These are phyloP conservation scores for Fomes fomentarius DNA, from an alignment of 1,284 basidiomycete species.

Conservation along the genomic window DNA sequence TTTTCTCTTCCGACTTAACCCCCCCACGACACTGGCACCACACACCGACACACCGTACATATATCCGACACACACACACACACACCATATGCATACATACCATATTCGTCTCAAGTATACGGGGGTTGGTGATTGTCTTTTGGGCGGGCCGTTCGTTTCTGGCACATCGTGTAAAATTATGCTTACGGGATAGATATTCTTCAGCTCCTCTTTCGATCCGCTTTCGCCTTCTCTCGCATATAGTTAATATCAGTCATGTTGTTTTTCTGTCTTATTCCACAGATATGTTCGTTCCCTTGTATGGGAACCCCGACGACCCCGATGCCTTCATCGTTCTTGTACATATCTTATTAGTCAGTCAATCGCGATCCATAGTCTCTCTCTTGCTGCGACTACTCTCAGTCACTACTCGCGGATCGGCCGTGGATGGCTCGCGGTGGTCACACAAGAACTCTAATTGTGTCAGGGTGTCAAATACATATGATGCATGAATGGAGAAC, in stretches of 20 bases:
- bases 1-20: neutral
- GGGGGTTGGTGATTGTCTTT: constrained; percentile 1
- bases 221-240: constrained; percentile 14
- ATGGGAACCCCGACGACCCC: too few species aligned
- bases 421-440: too few species aligned
- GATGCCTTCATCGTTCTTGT: constrained; percentile 4
- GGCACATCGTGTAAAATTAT: constrained; percentile 34
- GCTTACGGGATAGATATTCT: constrained; percentile 35
- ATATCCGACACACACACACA: neutral
- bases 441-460: constrained; percentile 7
- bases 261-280: constrained; percentile 13
- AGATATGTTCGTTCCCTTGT: too few species aligned
- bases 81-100: neutral
- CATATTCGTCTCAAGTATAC: neutral
- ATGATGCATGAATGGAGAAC: constrained; percentile 9
- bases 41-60: neutral
- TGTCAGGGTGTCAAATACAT: constrained; percentile 7
- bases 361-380: too few species aligned
- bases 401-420: too few species aligned
- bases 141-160: neutral
- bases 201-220: neutral
- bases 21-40: too few species aligned
- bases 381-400: too few species aligned
- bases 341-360: too few species aligned
- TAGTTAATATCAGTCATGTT: constrained; percentile 29